A percentile compares a stretch with the other conserved stretches of the same genome.
phyloP scores from a whole-genome alignment of 345 rosid species.

The Pistacia vera region DNA sequence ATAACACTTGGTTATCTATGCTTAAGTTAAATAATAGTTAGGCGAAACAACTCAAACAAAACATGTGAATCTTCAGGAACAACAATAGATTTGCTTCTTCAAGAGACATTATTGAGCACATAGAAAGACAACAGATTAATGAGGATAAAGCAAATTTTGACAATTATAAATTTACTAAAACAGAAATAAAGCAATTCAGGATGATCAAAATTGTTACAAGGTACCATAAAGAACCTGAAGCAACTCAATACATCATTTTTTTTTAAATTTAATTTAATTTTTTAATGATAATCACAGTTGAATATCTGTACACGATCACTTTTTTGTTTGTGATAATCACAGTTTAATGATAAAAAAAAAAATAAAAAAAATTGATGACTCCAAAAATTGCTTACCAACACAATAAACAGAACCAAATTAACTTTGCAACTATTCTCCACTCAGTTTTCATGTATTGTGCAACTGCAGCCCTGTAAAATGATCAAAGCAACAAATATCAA shows the following conservation, averaged over 20 bases:
- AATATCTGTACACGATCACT: too few relatives aligned
- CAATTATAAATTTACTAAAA: not conserved
- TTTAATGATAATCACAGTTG: not conserved
- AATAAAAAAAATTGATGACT: not conserved
- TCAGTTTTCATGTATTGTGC: conserved; percentile 94
- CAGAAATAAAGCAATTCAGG: not conserved
- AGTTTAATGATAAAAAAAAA: too few relatives aligned
- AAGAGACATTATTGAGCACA: too few relatives aligned
- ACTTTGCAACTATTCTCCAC: conserved; percentile 90
- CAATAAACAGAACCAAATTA: conserved; percentile 63
- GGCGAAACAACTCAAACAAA: too few relatives aligned
- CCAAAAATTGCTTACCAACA: conserved; percentile 62
- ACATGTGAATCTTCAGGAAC: too few relatives aligned
- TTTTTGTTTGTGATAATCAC: too few relatives aligned
- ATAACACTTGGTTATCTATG: too few relatives aligned
- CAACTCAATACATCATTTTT: not conserved
- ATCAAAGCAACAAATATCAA: conserved; percentile 5
- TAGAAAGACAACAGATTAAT: not conserved
- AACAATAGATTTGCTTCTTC: too few relatives aligned
- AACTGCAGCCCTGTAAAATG: conserved; percentile 78
- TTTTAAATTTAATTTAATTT: too few relatives aligned
- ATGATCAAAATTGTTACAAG: not conserved
- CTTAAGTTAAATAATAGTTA: too few relatives aligned
- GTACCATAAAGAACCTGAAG: not conserved
- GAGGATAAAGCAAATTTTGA: not conserved